These are phyloP conservation scores for Fusarium concolor DNA, from an alignment of 2,329 filamentous ascomycete species.

Conservation along the genomic window DNA sequence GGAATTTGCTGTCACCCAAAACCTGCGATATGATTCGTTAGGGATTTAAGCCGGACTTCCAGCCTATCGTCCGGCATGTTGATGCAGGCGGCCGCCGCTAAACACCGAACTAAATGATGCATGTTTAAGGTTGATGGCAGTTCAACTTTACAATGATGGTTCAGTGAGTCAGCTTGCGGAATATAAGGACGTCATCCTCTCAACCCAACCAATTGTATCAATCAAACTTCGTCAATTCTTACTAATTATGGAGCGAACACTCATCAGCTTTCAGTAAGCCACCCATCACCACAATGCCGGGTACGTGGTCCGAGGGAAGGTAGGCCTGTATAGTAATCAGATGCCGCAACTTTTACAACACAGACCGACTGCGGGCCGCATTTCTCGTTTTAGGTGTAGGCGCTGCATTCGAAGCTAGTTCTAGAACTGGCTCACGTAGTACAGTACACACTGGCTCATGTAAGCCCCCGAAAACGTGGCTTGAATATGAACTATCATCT, in stretches of 20 bases:
- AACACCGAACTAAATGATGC: background rate
- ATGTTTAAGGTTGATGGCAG: slow-evolving; percentile 1
- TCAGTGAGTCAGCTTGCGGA: background rate
- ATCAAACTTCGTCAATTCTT: background rate
- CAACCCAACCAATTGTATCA: background rate
- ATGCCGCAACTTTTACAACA: background rate
- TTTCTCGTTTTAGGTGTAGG: background rate
- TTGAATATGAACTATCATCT: background rate
- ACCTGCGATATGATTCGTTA: background rate
- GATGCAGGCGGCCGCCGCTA: slow-evolving; percentile 35
- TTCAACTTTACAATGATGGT: background rate
- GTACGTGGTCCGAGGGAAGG: background rate
- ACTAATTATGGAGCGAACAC: slow-evolving; percentile 1
- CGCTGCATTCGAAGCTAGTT: background rate
- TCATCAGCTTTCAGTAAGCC: slow-evolving; percentile 14
- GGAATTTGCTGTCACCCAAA: background rate
- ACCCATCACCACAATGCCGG: slow-evolving; percentile 1
- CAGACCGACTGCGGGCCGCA: background rate
- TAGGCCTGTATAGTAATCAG: background rate
- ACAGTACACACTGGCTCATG: background rate
- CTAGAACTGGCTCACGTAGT: background rate
- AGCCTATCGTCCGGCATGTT: background rate
- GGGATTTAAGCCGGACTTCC: background rate
- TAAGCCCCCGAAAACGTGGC: background rate
- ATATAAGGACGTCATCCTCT: background rate